Evolutionary conservation across 2,329 filamentous ascomycete species (phyloP).

Genomic region (Colletotrichum gigasporum): DNA sequence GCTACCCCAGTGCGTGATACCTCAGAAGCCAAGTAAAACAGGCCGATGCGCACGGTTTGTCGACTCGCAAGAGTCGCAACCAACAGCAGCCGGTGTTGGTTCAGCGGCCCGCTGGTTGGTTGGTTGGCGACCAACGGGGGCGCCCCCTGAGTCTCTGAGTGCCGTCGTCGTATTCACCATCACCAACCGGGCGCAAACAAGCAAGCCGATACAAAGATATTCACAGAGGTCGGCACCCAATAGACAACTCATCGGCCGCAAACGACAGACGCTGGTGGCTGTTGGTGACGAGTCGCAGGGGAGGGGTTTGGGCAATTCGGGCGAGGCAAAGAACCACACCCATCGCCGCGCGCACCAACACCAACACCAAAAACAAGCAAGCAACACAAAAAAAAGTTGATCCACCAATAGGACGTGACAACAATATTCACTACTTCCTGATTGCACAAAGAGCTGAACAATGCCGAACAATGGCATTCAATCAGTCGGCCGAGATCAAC

Average conservation of each 20-base stretch:
- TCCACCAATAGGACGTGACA: background rate
- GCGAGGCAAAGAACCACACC: background rate
- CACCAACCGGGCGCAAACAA: too few species aligned
- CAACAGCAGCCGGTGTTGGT: too few species aligned
- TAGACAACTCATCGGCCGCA: background rate
- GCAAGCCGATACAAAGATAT: background rate
- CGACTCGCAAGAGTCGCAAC: background rate
- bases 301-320: background rate
- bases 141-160: too few species aligned
- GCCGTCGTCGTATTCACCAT: too few species aligned
- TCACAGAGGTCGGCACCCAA: background rate
- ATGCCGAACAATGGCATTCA: background rate
- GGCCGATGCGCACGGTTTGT: background rate
- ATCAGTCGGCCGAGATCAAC: background rate
- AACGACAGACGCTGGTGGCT: background rate
- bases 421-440: background rate
- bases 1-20: background rate
- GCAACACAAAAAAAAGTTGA: background rate
- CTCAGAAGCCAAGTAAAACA: background rate
- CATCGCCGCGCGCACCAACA: background rate
- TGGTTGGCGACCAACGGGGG: too few species aligned
- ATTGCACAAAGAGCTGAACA: background rate
- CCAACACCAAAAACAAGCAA: background rate
- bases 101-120: too few species aligned
- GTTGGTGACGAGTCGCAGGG: background rate